Percentiles rank a stretch among this genome's conserved stretches.
Conservation (phyloP, 371 early-diverging fungal species). For the Saksenaea vasiformis region DNA sequence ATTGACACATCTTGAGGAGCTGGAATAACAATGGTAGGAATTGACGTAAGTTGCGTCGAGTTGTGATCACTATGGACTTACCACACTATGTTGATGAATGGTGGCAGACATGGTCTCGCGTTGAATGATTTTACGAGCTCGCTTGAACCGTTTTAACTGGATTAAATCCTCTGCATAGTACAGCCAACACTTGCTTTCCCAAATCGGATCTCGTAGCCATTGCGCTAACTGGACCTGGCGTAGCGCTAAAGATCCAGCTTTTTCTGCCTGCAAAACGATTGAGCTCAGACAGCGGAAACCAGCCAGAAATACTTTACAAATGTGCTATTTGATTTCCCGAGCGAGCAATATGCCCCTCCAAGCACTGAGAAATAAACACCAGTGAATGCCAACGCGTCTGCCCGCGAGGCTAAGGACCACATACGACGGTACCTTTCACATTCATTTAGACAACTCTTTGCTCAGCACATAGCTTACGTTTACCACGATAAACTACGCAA, state of each 20-base stretch:
- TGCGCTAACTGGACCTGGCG: conserved; percentile 49
- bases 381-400: conserved; percentile 37
- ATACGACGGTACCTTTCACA: conserved; percentile 25
- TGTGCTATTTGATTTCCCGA: conserved; percentile 42
- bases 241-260: conserved; percentile 45
- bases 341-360: conserved; percentile 55
- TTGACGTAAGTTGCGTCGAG: not conserved
- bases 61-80: conserved; percentile 19
- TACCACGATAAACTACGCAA: conserved; percentile 10
- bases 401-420: conserved; percentile 34
- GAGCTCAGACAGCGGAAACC: not conserved
- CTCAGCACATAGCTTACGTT: not conserved
- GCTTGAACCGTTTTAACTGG: conserved; percentile 30
- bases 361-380: conserved; percentile 51
- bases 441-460: not conserved
- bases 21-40: not conserved
- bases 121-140: conserved; percentile 35
- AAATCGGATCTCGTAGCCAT: conserved; percentile 38
- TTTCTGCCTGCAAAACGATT: conserved; percentile 34
- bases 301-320: conserved; percentile 49
- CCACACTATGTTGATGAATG: conserved; percentile 18
- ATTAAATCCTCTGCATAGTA: conserved; percentile 59
- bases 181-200: conserved; percentile 57
- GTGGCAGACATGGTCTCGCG: conserved; percentile 27
- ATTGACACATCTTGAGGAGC: conserved; percentile 18